Base-by-base conservation (phyloP, 768 basidiomycete species). In the Hericium erinaceus region DNA sequence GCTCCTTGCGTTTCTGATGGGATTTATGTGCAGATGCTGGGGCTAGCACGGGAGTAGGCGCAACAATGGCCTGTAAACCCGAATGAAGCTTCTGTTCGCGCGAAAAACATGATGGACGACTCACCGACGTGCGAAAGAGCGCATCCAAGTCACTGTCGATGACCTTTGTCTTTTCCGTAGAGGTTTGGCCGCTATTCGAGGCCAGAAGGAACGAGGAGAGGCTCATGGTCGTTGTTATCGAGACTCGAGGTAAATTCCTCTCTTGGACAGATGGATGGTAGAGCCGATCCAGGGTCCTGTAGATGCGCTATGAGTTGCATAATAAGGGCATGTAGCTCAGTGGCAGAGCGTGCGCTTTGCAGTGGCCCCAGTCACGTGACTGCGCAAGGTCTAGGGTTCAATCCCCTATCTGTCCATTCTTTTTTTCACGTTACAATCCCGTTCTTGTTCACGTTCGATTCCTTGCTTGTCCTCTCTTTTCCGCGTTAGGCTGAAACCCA, bases 111-210 rank as follows among this genome's bases (percentile, higher is more conserved):
- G 50, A 26, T 26, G 8, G 4, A 24, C 22, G 22, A 67, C 80
- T 61, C 59, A 83, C 84, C 60, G 78, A 76, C 39, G 76, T 66
- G 33, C 75, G 75, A 66, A 90, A 87, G 28, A 90, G 64, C 24
- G 77, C 74, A 64, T 88, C 84, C 9, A 90, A 74, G 49, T 85
- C 85, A 3, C 70, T 68, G 58, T 87, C 85, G 41, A 83, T 69
- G 28, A 16, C 15, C 49, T 51, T 37, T 46, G 44, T 6, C 22
- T 18, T 51, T 11, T 64, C 64, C 39, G 10, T 46, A 12, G 22
- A 13, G 1, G 26, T 20, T 39, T 51, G 57, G n/a, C 48, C 37
- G 33, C 28, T 28, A 44, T 22, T 20, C 26, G 54, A 53, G 49
- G 24, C 40, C 13, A 64, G 59, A 11, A 64, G 46, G 51, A 64